These are phyloP conservation scores for Fraxinus latifolia DNA, from an alignment of 305 asterid species.

Conservation along the genomic window DNA sequence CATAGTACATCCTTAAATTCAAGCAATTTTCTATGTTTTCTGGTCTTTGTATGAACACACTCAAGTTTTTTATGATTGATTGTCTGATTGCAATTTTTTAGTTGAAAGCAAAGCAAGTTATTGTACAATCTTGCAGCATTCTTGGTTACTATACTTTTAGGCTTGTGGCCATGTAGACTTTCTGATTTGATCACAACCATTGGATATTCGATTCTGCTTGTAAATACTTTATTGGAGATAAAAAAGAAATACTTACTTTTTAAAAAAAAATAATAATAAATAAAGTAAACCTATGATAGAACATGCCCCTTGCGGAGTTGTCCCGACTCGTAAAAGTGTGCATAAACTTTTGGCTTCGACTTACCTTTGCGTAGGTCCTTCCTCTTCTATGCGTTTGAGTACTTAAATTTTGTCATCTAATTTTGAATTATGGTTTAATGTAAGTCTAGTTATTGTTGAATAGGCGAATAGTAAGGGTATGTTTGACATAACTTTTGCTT, in stretches of 20 bases:
- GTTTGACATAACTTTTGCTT: no score
- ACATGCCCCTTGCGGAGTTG: background rate
- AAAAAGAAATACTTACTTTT: background rate
- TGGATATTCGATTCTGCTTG: background rate
- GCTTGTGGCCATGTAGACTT: conserved; percentile 1
- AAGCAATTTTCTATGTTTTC: conserved; percentile 20
- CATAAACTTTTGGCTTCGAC: background rate
- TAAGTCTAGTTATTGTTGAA: no score
- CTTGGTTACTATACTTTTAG: background rate
- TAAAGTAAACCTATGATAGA: no score
- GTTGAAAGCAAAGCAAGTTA: conserved; percentile 15
- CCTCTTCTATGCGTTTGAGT: no score
- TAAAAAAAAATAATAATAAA: no score
- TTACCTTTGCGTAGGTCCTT: no score
- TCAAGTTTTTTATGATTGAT: conserved; percentile 13
- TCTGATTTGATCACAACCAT: background rate
- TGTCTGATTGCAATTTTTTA: conserved; percentile 24
- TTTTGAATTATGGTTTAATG: no score
- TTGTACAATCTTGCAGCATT: conserved; percentile 4
- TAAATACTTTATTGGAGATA: background rate
- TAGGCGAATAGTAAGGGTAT: no score
- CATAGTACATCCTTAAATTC: conserved; percentile 28
- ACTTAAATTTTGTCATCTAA: no score
- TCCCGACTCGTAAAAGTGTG: background rate
- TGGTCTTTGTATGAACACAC: conserved; percentile 13